Base-by-base conservation (phyloP, 2,329 filamentous ascomycete genomes). In the Diplodia corticola region DNA sequence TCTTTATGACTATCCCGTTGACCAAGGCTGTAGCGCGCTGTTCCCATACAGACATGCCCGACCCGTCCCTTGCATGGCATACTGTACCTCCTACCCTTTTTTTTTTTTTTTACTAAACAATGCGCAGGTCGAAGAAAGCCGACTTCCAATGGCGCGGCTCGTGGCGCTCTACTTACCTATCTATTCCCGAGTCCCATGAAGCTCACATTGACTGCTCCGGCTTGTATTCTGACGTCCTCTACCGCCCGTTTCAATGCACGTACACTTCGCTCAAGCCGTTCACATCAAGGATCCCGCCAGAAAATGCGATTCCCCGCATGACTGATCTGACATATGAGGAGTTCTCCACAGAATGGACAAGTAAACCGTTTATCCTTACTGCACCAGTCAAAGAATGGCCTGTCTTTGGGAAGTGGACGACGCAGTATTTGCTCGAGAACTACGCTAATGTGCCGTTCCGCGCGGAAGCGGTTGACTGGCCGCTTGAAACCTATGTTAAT, bases 391-490 rank as follows among this genome's bases (percentile, higher is more conserved):
- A 88, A 73, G 76, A 86, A 68, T 98, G 95, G 94, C 91, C 91
- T 1, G 88, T 89, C 0, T 93, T 86, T 77, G 82, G 84, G 44
- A 81, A 85, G 30, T 98, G 94, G 94, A 89, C 86, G 3, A 84
- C 90, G 12, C 83, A 89, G n/a, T 79, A 79, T 10, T 83, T 98
- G 0, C 80, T 90, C 0, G 72, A 81, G n/a, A 81, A 83, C 68
- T 92, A 93, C 75, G 81, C 84, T 0, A 79, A 88, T 59, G 84
- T 89, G 2, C 83, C 86, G 60, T 97, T 98, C 78, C 88, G 92
- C 48, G 94, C 94, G 10, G 95, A 98, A 82, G 91, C 93, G 0
- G 93, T 98, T 5, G 92, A 97, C 79, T 98, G 94, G 94, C 87
- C 89, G 0, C 85, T 97, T 69, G 82, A 84, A n/a, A 91, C 86